Conservation (phyloP, 495 filamentous ascomycete species). For the Oleoguttula mirabilis region DNA sequence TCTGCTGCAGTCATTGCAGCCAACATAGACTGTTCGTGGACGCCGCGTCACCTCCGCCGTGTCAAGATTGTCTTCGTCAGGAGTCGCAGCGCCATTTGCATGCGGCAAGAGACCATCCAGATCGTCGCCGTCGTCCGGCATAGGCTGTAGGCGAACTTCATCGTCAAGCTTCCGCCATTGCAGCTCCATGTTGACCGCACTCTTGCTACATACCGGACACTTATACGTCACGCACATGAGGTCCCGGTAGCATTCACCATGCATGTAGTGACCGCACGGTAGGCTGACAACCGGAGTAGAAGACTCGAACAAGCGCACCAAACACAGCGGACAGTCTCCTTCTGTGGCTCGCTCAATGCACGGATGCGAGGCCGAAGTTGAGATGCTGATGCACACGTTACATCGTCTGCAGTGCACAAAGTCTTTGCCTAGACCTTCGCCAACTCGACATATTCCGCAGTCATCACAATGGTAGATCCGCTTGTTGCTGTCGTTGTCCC, state of each 20-base stretch:
- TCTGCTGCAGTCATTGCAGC: constrained; percentile 88
- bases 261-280: constrained; percentile 92
- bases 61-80: not conserved
- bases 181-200: constrained; percentile 90
- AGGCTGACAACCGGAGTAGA: constrained; percentile 81
- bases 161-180: constrained; percentile 84
- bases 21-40: constrained; percentile 47
- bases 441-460: constrained; percentile 89
- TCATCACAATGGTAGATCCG: constrained; percentile 94
- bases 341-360: constrained; percentile 92
- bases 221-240: constrained; percentile 81
- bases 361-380: constrained; percentile 66
- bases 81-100: not conserved
- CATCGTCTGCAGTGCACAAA: constrained; percentile 81
- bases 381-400: constrained; percentile 77
- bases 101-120: constrained; percentile 14
- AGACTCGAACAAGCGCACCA: constrained; percentile 95
- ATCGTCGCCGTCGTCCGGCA: constrained; percentile 45
- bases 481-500: constrained; percentile 86
- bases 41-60: constrained; percentile 1
- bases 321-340: constrained; percentile 96
- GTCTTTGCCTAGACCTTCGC: constrained; percentile 86
- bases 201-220: constrained; percentile 89
- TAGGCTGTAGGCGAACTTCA: constrained; percentile 76
- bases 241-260: constrained; percentile 70